Percentiles rank a stretch among this genome's conserved stretches.
phyloP scores from a whole-genome alignment of 106 monocot species.

The Vanilla planifolia region DNA sequence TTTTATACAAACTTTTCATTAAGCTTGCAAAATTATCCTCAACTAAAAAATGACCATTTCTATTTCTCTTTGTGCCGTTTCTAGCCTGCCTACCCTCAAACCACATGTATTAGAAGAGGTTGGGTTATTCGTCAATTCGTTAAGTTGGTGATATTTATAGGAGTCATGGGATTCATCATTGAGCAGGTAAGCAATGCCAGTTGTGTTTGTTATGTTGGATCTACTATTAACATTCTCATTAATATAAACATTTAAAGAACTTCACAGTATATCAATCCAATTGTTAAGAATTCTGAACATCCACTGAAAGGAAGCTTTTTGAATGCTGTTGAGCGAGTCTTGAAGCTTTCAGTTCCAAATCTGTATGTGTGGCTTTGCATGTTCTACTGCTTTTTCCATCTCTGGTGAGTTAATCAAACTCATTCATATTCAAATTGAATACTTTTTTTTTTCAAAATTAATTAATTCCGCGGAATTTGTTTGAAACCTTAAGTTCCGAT shows the following conservation, averaged over 20 bases:
- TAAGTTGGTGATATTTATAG: constrained; percentile 55
- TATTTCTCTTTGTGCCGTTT: constrained; percentile 10
- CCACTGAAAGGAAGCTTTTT: constrained; percentile 87
- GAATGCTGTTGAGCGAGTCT: constrained; percentile 81
- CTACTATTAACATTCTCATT: neutral
- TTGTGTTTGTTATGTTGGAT: neutral
- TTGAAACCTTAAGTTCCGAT: too few species aligned
- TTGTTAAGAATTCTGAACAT: constrained; percentile 95
- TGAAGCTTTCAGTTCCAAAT: constrained; percentile 91
- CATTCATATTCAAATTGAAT: too few species aligned
- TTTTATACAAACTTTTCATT: too few species aligned
- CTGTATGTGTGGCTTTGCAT: constrained; percentile 99
- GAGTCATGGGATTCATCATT: constrained; percentile 71
- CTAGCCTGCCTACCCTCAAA: constrained; percentile 89
- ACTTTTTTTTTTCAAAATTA: too few species aligned
- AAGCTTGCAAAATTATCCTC: constrained; percentile 2
- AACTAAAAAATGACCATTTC: too few species aligned
- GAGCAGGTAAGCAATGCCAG: constrained; percentile 61
- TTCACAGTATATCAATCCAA: constrained; percentile 97
- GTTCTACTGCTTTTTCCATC: constrained; percentile 98
- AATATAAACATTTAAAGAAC: constrained; percentile 11
- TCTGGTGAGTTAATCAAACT: constrained; percentile 60
- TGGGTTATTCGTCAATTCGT: constrained; percentile 62
- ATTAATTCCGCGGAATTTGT: too few species aligned
- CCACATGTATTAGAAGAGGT: constrained; percentile 77